Percentiles rank a stretch among this genome's conserved stretches.
These are phyloP conservation scores for Candida ulmi DNA, from an alignment of 805 yeast species.

Conservation along the genomic window DNA sequence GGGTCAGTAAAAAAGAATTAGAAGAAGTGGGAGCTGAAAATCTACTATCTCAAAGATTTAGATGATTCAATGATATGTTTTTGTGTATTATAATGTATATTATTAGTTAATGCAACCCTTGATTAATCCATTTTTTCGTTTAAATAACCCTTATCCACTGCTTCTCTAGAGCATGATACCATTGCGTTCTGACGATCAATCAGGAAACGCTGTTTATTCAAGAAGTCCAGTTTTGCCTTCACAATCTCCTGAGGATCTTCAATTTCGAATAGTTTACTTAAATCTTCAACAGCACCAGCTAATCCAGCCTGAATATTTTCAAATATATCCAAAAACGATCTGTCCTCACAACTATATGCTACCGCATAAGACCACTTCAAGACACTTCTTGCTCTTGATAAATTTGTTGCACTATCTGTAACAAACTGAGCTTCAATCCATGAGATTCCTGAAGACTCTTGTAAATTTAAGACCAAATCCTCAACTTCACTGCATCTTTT, in stretches of 20 bases:
- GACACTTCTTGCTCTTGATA: constrained; percentile 66
- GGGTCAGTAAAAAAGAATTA: constrained; percentile 86
- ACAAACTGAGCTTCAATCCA: constrained; percentile 89
- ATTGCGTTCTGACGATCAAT: constrained; percentile 31
- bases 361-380: constrained; percentile 90
- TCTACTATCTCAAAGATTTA: constrained; percentile 73
- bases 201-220: constrained; percentile 30
- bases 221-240: constrained; percentile 29
- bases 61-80: constrained; percentile 33
- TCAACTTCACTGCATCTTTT: constrained; percentile 59
- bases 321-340: constrained; percentile 53
- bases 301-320: constrained; percentile 67
- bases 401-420: constrained; percentile 59
- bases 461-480: constrained; percentile 55
- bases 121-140: neutral
- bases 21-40: constrained; percentile 86
- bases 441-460: constrained; percentile 57
- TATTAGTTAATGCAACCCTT: no score
- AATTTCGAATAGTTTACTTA: constrained; percentile 52
- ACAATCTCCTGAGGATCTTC: constrained; percentile 31
- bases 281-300: constrained; percentile 60
- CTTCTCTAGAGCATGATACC: constrained; percentile 26
- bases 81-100: neutral
- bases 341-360: constrained; percentile 55
- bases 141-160: constrained; percentile 1